These are phyloP conservation scores for Stachybotrys echinatus DNA, from an alignment of 2,329 filamentous ascomycete species.

Conservation along the genomic window DNA sequence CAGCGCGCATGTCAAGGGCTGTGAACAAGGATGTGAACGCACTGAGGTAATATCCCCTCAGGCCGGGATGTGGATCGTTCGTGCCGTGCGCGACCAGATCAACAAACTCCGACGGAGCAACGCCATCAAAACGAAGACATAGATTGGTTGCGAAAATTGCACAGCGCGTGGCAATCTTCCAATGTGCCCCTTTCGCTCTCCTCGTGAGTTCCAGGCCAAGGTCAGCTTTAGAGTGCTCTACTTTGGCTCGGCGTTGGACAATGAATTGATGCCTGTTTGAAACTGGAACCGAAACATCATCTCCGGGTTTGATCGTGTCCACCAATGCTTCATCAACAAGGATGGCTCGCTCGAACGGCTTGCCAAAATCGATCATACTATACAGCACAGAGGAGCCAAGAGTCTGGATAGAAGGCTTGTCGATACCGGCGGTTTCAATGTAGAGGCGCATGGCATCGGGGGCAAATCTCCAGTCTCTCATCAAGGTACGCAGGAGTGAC, in stretches of 20 bases:
- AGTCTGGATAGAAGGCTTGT: slow-evolving; percentile 92
- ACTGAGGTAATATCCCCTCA: slow-evolving; percentile 76
- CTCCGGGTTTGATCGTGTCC: slow-evolving; percentile 62
- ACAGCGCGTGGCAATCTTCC: slow-evolving; percentile 91
- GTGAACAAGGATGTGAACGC: slow-evolving; percentile 73
- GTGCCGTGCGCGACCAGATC: slow-evolving; percentile 77
- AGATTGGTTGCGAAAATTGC: slow-evolving; percentile 87
- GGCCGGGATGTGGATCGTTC: slow-evolving; percentile 83
- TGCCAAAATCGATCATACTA: slow-evolving; percentile 86
- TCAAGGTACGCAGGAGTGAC: slow-evolving; percentile 79
- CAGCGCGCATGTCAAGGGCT: slow-evolving; percentile 79
- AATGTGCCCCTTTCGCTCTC: slow-evolving; percentile 75
- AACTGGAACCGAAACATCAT: slow-evolving; percentile 59
- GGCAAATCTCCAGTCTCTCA: slow-evolving; percentile 91
- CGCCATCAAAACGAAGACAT: slow-evolving; percentile 83
- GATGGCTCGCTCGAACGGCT: slow-evolving; percentile 79
- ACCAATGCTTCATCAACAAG: slow-evolving; percentile 70
- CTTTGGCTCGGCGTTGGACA: slow-evolving; percentile 64
- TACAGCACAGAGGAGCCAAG: slow-evolving; percentile 78
- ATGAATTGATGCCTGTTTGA: slow-evolving; percentile 63
- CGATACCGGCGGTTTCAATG: slow-evolving; percentile 82
- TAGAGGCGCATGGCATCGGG: slow-evolving; percentile 86
- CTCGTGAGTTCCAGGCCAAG: slow-evolving; percentile 78
- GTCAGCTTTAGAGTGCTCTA: slow-evolving; percentile 78
- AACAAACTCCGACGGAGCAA: slow-evolving; percentile 77